Evolutionary conservation across 768 basidiomycete genomes (phyloP).

Genomic region (Tylopilus vinaceipallidus): DNA sequence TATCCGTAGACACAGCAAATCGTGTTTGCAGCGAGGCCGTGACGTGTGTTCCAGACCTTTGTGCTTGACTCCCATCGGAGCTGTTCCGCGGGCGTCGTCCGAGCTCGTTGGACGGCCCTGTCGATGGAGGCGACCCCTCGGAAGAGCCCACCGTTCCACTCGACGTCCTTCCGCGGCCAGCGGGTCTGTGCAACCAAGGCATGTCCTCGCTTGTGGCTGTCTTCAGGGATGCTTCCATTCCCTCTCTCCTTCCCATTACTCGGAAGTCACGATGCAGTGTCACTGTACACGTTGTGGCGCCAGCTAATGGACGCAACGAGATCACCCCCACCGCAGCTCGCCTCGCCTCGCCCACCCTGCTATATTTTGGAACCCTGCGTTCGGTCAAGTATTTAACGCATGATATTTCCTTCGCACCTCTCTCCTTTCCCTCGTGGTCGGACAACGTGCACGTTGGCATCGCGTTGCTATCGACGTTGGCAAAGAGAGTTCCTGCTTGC

Average conservation of each 20-base stretch:
- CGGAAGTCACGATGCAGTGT: conserved; percentile 15
- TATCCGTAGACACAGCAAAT: too few relatives aligned
- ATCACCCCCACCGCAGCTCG: conserved; percentile 15
- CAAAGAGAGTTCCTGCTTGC: too few relatives aligned
- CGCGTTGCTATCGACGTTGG: conserved; percentile 10
- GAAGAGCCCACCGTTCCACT: too few relatives aligned
- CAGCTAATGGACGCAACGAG: background rate
- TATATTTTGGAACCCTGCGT: conserved; percentile 9
- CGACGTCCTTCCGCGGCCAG: too few relatives aligned
- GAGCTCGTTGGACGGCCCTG: too few relatives aligned
- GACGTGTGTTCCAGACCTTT: background rate
- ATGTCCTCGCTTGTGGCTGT: too few relatives aligned
- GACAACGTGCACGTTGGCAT: background rate
- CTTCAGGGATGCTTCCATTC: conserved; percentile 23
- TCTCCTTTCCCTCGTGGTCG: conserved; percentile 12
- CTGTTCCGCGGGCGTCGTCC: background rate
- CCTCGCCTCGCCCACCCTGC: conserved; percentile 15
- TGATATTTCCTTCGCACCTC: background rate
- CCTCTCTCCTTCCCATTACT: background rate
- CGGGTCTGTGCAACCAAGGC: too few relatives aligned
- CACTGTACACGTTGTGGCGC: conserved; percentile 6
- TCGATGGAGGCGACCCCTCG: too few relatives aligned
- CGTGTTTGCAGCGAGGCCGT: conserved; percentile 21
- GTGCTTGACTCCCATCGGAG: too few relatives aligned
- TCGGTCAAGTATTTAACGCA: conserved; percentile 13